Conservation (phyloP, 1,284 basidiomycete genomes). For the Tilletia horrida region DNA sequence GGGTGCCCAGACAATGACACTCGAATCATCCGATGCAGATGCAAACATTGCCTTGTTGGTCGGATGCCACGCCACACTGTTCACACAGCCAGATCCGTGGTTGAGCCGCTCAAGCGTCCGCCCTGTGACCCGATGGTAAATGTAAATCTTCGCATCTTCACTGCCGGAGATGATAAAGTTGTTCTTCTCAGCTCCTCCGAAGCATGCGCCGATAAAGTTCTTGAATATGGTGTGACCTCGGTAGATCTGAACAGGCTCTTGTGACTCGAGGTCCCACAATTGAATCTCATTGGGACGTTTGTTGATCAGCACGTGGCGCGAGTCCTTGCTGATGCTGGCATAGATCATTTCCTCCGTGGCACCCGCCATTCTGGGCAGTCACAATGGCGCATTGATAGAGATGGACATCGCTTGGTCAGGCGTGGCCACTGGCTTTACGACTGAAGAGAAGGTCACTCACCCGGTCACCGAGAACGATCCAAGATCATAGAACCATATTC, state of each 20-base stretch:
- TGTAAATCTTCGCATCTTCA: slow-evolving; percentile 67
- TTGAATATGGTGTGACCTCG: slow-evolving; percentile 35
- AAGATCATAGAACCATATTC: slow-evolving; percentile 6
- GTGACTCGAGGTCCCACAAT: slow-evolving; percentile 72
- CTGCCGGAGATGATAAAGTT: slow-evolving; percentile 89
- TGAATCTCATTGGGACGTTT: slow-evolving; percentile 70
- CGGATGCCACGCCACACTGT: slow-evolving; percentile 95
- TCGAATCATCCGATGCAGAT: slow-evolving; percentile 53
- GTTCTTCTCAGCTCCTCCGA: slow-evolving; percentile 78
- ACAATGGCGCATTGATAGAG: too few species aligned
- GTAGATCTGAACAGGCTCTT: slow-evolving; percentile 61
- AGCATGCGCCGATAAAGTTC: slow-evolving; percentile 86
- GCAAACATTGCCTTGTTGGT: slow-evolving; percentile 80
- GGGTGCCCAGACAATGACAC: slow-evolving; percentile 46
- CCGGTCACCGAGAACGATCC: slow-evolving; percentile 22
- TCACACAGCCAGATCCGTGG: slow-evolving; percentile 82
- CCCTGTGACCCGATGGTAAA: slow-evolving; percentile 88
- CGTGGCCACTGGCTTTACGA: too few species aligned
- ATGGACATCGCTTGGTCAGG: too few species aligned
- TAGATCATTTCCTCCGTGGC: slow-evolving; percentile 69
- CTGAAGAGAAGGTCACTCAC: slow-evolving; percentile 25
- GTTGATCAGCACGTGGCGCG: slow-evolving; percentile 79
- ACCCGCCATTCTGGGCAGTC: slow-evolving; percentile 26
- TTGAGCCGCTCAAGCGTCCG: slow-evolving; percentile 76
- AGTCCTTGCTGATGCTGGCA: slow-evolving; percentile 70